Evolutionary conservation across 148 eudicot species (phyloP), one percentile per base, ranked within the genome.

Genomic region (Diospyros kaki): DNA sequence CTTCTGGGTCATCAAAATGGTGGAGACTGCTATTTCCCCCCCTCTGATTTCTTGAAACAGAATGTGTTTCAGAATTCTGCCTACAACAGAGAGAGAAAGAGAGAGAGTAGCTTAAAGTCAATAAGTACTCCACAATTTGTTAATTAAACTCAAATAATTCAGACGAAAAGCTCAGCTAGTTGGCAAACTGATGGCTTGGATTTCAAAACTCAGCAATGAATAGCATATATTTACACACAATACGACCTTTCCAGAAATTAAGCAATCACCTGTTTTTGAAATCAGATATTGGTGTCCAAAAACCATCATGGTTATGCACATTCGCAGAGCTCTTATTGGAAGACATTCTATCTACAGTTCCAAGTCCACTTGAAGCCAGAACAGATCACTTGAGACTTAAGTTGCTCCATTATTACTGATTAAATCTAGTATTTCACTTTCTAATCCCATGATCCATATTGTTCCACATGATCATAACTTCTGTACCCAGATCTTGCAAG

Each of bases 1-100:
- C 75, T 82, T 89, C 92, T 76, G 79, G 84, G 51, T 87, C 95
- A 77, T 75, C 71, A 45, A 78, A 68, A 66, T 82, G 73, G 64
- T 73, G 67, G 18, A 73, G 28, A 48, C 60, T 81, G 64, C 75
- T 83, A 64, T 75, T 83, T 70, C 79, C 89, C 64, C 74, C 89
- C 64, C 74, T 81, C 60, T 76, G 77, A 80, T 75, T 81, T 85
- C 82, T 66, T 46, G 87, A 75, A 80, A 78, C 73, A 61, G 87
- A 82, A 83, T 82, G 78, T 75, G 84, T 71, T 74, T 77, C 82
- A 73, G 67, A 41, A 44, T 73, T 79, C 67, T 71, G 74, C 86
- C 90, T 87, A 46, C 73, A 56, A 75, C 64, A 61, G 17, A 70
- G 77, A 80, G 45, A 40, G 51, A 65, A 6, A 70, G 77, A 80